Conservation (phyloP, 2,329 filamentous ascomycete species). For the Alternaria ethzedia region DNA sequence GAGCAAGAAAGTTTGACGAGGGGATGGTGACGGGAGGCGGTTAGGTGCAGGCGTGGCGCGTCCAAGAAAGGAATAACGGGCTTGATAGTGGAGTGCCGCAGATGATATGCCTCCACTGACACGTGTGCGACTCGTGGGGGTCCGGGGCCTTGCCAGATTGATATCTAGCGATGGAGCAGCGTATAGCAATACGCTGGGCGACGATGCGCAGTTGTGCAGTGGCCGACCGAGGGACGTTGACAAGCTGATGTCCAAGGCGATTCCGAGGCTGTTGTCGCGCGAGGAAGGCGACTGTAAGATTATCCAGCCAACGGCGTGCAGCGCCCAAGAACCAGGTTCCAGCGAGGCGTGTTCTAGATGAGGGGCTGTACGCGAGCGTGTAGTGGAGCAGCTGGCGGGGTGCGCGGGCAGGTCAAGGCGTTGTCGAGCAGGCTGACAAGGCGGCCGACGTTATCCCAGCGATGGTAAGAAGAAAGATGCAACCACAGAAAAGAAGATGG, state of each 20-base stretch:
- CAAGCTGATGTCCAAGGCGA: not conserved
- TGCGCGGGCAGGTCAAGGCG: constrained; percentile 26
- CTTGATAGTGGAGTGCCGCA: constrained; percentile 3
- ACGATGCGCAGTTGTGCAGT: not conserved
- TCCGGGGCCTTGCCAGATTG: not conserved
- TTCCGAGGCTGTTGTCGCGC: not conserved
- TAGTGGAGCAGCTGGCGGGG: constrained; percentile 18
- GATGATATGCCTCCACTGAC: constrained; percentile 8
- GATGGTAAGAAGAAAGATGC: not conserved
- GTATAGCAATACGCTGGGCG: not conserved
- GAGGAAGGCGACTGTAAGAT: not conserved
- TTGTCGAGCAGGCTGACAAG: constrained; percentile 5
- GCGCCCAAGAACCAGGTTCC: constrained; percentile 19
- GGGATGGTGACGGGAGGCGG: constrained; percentile 26
- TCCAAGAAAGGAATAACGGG: constrained; percentile 2
- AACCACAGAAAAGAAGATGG: not conserved
- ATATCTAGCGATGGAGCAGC: constrained; percentile 6
- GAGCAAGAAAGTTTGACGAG: constrained; percentile 25
- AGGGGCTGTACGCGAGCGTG: constrained; percentile 18
- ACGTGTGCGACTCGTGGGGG: constrained; percentile 20
- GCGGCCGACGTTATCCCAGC: not conserved
- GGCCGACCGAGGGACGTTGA: not conserved
- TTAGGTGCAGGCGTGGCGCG: constrained; percentile 20
- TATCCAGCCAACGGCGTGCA: not conserved
- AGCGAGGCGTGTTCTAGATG: constrained; percentile 8